These are phyloP conservation scores for Helichrysum umbraculigerum DNA, from an alignment of 129 eudicot genomes.

Conservation along the genomic window DNA sequence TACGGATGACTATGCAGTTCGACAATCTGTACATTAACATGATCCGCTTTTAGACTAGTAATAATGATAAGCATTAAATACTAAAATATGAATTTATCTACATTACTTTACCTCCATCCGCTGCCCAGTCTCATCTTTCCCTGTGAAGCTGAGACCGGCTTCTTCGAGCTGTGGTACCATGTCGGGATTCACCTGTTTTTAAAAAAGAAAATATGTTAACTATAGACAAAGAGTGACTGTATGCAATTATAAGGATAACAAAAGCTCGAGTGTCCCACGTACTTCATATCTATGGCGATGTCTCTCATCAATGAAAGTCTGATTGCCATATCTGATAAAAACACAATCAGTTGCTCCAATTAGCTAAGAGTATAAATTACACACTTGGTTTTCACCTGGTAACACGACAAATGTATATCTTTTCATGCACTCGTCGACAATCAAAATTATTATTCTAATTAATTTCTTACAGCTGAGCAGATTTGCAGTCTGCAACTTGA, in stretches of 20 bases:
- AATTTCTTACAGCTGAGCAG: slow-evolving; percentile 74
- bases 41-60: slow-evolving; percentile 1
- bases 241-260: neutral
- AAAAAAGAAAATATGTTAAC: neutral
- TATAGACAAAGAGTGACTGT: neutral
- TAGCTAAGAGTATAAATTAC: slow-evolving; percentile 5
- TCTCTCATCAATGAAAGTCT: slow-evolving; percentile 75
- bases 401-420: neutral
- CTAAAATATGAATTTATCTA: neutral
- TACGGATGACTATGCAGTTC: slow-evolving; percentile 86
- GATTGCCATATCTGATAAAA: slow-evolving; percentile 66
- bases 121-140: slow-evolving; percentile 90
- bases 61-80: neutral
- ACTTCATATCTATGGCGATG: slow-evolving; percentile 98
- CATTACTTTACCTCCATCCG: slow-evolving; percentile 79
- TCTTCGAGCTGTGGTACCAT: slow-evolving; percentile 80
- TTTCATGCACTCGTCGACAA: slow-evolving; percentile 3
- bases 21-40: slow-evolving; percentile 49
- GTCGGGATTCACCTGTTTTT: slow-evolving; percentile 79
- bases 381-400: neutral
- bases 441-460: neutral
- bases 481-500: slow-evolving; percentile 59
- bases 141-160: slow-evolving; percentile 82
- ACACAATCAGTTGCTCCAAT: slow-evolving; percentile 27
- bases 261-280: slow-evolving; percentile 13